Conservation (phyloP, 352 stramenopile genomes). For the Pythium aristosporum region DNA sequence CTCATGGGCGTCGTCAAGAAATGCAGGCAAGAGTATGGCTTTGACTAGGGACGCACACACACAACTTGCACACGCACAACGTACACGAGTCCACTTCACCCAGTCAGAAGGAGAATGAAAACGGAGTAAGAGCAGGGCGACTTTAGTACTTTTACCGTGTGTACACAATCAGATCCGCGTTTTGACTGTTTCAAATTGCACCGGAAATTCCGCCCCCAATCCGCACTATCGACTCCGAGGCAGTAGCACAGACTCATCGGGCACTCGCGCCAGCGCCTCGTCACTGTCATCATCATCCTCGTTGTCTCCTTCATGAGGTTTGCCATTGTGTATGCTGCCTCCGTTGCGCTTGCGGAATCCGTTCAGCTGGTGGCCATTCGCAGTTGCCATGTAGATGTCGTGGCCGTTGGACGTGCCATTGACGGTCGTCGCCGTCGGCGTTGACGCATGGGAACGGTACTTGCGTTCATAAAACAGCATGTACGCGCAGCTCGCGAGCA, state of each 20-base stretch:
- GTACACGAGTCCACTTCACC: background rate
- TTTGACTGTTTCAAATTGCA: background rate
- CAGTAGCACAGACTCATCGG: constrained; percentile 14
- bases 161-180: background rate
- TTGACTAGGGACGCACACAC: constrained; percentile 30
- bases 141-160: background rate
- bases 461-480: constrained; percentile 91
- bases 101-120: background rate
- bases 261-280: constrained; percentile 19
- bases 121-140: background rate
- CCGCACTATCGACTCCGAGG: constrained; percentile 11
- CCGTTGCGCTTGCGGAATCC: constrained; percentile 27
- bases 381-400: background rate
- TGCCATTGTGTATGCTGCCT: constrained; percentile 35
- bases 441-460: constrained; percentile 25
- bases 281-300: constrained; percentile 18
- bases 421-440: background rate
- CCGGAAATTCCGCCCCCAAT: background rate
- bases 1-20: constrained; percentile 82
- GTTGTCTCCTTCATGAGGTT: constrained; percentile 30
- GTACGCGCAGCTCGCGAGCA: constrained; percentile 80
- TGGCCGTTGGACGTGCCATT: constrained; percentile 8
- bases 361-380: constrained; percentile 19
- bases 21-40: constrained; percentile 74
- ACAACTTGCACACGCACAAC: background rate